Evolutionary conservation across 345 rosid genomes (phyloP).

Genomic region (Rhodamnia argentea): DNA sequence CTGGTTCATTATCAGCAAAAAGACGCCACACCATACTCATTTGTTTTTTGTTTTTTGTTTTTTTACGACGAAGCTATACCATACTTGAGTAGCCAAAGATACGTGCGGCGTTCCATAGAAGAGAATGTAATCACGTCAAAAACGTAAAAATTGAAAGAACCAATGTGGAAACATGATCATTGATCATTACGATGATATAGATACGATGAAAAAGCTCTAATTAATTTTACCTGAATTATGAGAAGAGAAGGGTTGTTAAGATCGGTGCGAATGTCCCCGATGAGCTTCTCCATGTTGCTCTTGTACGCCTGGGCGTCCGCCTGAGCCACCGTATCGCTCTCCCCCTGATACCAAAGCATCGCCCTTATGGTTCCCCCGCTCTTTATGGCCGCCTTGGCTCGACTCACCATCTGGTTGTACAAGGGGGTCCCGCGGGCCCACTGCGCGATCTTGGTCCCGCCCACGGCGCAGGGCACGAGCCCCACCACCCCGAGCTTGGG

Average conservation of each 20-base stretch:
- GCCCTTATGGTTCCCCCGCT: slow-evolving; percentile 23
- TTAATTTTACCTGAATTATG: slow-evolving; percentile 14
- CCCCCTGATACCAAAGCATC: slow-evolving; percentile 40
- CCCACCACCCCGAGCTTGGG: slow-evolving; percentile 11
- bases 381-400: slow-evolving; percentile 19
- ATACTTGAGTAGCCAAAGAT: background rate
- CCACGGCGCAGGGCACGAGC: slow-evolving; percentile 40
- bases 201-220: background rate
- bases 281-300: slow-evolving; percentile 22
- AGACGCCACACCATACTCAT: background rate
- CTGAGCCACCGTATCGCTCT: slow-evolving; percentile 23
- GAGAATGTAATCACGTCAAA: background rate
- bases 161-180: background rate
- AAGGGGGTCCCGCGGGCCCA: slow-evolving; percentile 24
- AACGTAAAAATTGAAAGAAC: background rate
- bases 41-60: no score
- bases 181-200: background rate
- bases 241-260: slow-evolving; percentile 23
- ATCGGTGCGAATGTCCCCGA: slow-evolving; percentile 25
- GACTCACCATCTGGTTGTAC: slow-evolving; percentile 24
- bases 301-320: slow-evolving; percentile 23
- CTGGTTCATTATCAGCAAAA: background rate
- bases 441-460: slow-evolving; percentile 28
- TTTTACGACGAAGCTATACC: background rate
- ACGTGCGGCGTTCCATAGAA: background rate